These are phyloP conservation scores for Aspergillus sparsus DNA, from an alignment of 495 filamentous ascomycete genomes.

Conservation along the genomic window DNA sequence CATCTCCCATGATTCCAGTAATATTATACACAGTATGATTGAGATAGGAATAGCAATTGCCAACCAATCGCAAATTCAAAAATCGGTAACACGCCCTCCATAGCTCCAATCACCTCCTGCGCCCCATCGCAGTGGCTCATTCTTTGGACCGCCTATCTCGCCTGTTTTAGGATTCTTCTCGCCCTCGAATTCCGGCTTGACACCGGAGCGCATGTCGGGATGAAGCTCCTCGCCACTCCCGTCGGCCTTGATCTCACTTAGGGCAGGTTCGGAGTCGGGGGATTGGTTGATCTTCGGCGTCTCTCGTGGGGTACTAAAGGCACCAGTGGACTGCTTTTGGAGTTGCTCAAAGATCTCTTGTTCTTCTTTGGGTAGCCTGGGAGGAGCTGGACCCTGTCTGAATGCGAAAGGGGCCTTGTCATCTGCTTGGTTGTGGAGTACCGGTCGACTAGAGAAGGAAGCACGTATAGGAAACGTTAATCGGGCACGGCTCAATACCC, in stretches of 20 bases:
- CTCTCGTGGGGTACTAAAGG: constrained; percentile 65
- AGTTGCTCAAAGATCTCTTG: constrained; percentile 92
- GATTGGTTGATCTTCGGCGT: constrained; percentile 47
- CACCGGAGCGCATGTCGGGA: constrained; percentile 68
- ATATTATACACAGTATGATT: no score
- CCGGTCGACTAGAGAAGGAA: constrained; percentile 35
- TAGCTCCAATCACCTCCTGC: constrained; percentile 85
- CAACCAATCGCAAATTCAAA: constrained; percentile 48
- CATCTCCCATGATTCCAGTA: no score
- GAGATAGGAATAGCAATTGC: neutral
- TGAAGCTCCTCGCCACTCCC: constrained; percentile 64
- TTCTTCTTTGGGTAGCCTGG: constrained; percentile 79
- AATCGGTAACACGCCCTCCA: constrained; percentile 94
- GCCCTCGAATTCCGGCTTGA: constrained; percentile 90
- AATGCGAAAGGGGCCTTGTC: constrained; percentile 42
- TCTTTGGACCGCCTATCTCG: constrained; percentile 97
- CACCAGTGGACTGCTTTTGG: constrained; percentile 69
- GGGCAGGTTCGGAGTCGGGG: constrained; percentile 34
- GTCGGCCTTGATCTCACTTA: constrained; percentile 46
- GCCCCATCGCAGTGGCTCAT: constrained; percentile 92
- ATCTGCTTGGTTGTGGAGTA: constrained; percentile 31
- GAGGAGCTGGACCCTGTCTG: constrained; percentile 66
- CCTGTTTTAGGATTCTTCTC: constrained; percentile 92
- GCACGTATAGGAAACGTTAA: constrained; percentile 31
- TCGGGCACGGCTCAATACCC: constrained; percentile 24